Evolutionary conservation across 371 early-diverging fungal species (phyloP).

Genomic region (Mortierella polycephala): DNA sequence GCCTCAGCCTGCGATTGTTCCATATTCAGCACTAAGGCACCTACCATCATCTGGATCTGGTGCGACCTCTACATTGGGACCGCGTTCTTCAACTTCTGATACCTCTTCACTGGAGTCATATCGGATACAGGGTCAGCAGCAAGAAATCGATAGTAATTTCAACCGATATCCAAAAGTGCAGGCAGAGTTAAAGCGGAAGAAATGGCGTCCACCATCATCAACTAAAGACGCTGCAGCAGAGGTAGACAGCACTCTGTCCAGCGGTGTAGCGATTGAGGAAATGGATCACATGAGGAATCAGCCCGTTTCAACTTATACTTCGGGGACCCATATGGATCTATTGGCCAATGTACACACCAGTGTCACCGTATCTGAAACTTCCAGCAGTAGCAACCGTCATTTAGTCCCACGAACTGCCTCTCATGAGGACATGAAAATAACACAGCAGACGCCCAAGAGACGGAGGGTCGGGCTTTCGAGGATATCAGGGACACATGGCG

Average conservation of each 20-base stretch:
- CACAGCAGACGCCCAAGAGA: constrained; percentile 24
- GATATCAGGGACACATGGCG: background rate
- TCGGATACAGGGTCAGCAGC: background rate
- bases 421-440: too few species aligned
- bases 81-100: background rate
- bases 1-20: too few species aligned
- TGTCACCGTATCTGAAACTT: too few species aligned
- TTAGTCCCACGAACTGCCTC: too few species aligned
- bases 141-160: background rate
- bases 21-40: too few species aligned
- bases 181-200: constrained; percentile 30
- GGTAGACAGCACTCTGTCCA: too few species aligned
- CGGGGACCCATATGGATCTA: too few species aligned
- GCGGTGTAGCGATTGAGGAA: too few species aligned
- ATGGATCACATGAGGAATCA: too few species aligned
- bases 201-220: constrained; percentile 41
- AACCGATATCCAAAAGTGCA: background rate
- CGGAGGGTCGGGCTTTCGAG: constrained; percentile 41
- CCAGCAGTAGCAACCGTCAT: background rate
- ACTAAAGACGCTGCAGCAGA: background rate
- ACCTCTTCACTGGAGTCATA: background rate
- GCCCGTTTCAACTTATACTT: too few species aligned
- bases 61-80: background rate
- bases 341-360: too few species aligned
- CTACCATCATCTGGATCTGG: background rate